phyloP scores from a whole-genome alignment of 106 monocot species.

The Acanthochlamys bracteata region DNA sequence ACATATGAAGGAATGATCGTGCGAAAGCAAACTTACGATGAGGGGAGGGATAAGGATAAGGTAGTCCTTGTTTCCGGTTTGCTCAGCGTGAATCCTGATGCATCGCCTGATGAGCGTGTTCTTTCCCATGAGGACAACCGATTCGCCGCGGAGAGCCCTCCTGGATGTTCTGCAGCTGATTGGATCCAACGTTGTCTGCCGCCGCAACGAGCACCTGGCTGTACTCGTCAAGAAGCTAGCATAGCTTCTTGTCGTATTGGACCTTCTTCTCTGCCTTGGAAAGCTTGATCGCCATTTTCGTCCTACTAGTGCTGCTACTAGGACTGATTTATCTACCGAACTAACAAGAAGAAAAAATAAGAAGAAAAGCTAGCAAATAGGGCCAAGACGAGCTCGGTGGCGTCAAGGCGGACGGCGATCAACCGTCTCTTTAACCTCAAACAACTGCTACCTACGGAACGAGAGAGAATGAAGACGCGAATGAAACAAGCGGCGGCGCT shows the following conservation, averaged over 20 bases:
- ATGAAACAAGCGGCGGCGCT: background rate
- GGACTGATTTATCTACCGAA: background rate
- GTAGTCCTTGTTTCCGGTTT: slow-evolving; percentile 45
- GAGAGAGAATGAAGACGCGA: background rate
- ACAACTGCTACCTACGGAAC: background rate
- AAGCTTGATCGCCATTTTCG: slow-evolving; percentile 60
- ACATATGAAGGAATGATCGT: background rate
- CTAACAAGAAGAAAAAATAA: background rate
- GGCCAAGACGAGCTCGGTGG: slow-evolving; percentile 23
- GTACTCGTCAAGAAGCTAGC: slow-evolving; percentile 66
- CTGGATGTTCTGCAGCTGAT: slow-evolving; percentile 71
- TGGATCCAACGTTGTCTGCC: slow-evolving; percentile 91
- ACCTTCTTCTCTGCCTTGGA: slow-evolving; percentile 89
- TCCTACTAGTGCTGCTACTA: background rate
- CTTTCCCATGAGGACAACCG: slow-evolving; percentile 80
- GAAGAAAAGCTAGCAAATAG: background rate
- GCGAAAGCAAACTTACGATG: slow-evolving; percentile 25
- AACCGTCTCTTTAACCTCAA: slow-evolving; percentile 27
- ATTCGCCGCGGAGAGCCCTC: slow-evolving; percentile 59
- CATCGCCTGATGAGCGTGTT: slow-evolving; percentile 88
- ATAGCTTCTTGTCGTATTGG: slow-evolving; percentile 69
- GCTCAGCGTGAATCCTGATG: slow-evolving; percentile 70
- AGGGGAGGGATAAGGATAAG: slow-evolving; percentile 58
- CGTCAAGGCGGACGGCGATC: slow-evolving; percentile 21
- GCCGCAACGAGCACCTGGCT: slow-evolving; percentile 62